phyloP scores from a whole-genome alignment of 495 filamentous ascomycete species.

The Bryoglossum gracile region DNA sequence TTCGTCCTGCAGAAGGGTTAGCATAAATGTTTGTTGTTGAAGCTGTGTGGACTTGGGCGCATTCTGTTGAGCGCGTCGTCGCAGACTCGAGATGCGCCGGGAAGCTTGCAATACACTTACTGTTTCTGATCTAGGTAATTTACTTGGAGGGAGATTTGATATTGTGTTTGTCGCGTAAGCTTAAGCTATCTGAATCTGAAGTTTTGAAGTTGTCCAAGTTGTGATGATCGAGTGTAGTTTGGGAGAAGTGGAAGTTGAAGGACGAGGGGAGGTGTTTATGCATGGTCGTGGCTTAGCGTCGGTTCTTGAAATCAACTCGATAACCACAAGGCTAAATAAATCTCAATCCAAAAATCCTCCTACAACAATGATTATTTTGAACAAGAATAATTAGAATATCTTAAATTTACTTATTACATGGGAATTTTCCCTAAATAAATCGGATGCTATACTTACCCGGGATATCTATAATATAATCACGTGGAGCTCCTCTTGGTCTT shows the following conservation, averaged over 20 bases:
- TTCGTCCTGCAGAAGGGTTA: slow-evolving; percentile 24
- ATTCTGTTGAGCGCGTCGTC: slow-evolving; percentile 18
- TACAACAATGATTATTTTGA: slow-evolving; percentile 1
- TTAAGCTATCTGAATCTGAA: neutral
- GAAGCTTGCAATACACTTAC: slow-evolving; percentile 21
- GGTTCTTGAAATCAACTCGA: slow-evolving; percentile 4
- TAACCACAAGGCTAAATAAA: slow-evolving; percentile 15
- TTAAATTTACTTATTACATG: neutral
- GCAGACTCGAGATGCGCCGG: slow-evolving; percentile 13
- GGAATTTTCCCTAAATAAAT: neutral
- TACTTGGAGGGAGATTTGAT: neutral
- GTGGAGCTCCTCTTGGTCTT: no score
- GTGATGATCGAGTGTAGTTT: slow-evolving; percentile 10
- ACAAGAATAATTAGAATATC: neutral
- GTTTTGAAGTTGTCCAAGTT: slow-evolving; percentile 4
- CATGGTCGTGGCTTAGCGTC: neutral
- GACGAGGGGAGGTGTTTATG: slow-evolving; percentile 10
- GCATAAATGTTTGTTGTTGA: slow-evolving; percentile 22
- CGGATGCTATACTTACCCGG: no score
- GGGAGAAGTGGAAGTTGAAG: slow-evolving; percentile 7
- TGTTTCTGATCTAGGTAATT: slow-evolving; percentile 3
- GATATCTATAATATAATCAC: no score
- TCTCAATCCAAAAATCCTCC: slow-evolving; percentile 1
- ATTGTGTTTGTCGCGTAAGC: slow-evolving; percentile 10
- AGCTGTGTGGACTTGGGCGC: slow-evolving; percentile 23